Evolutionary conservation across 78 protist species (phyloP).

Genomic region (Bigelowiella natans): DNA sequence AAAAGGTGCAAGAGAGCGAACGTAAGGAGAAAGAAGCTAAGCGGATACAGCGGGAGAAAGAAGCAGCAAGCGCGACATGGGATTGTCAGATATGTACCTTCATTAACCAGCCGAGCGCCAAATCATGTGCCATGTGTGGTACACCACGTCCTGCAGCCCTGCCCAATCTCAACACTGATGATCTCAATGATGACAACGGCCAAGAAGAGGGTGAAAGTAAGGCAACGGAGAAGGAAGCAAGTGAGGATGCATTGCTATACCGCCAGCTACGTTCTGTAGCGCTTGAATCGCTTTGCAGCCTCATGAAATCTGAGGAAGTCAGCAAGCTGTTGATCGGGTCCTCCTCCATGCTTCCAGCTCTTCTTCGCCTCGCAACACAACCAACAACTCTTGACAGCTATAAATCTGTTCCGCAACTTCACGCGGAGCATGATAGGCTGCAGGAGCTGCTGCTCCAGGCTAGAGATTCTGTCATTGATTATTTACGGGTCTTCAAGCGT

Average conservation of each 20-base stretch:
- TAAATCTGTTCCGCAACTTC: background rate
- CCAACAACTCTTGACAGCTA: background rate
- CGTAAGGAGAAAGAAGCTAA: background rate
- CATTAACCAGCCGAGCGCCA: background rate
- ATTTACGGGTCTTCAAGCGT: background rate
- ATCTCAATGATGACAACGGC: background rate
- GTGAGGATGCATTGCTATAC: too few species aligned
- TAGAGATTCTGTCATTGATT: background rate
- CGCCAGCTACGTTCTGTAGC: background rate
- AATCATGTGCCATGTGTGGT: background rate
- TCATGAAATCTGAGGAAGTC: background rate
- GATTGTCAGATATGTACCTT: background rate
- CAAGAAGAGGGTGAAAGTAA: too few species aligned
- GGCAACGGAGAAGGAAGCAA: too few species aligned
- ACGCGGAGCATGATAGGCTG: background rate
- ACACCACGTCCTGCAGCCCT: background rate
- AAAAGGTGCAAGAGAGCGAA: background rate
- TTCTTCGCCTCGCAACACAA: background rate
- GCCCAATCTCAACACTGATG: background rate
- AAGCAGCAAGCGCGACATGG: background rate
- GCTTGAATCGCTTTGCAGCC: background rate
- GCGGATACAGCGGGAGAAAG: background rate
- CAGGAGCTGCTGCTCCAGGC: background rate
- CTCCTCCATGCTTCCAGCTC: background rate
- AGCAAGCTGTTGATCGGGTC: background rate